Percentiles rank a stretch among this genome's conserved stretches.
Evolutionary conservation across 2,329 filamentous ascomycete species (phyloP).

Genomic region (Colletotrichum viniferum): DNA sequence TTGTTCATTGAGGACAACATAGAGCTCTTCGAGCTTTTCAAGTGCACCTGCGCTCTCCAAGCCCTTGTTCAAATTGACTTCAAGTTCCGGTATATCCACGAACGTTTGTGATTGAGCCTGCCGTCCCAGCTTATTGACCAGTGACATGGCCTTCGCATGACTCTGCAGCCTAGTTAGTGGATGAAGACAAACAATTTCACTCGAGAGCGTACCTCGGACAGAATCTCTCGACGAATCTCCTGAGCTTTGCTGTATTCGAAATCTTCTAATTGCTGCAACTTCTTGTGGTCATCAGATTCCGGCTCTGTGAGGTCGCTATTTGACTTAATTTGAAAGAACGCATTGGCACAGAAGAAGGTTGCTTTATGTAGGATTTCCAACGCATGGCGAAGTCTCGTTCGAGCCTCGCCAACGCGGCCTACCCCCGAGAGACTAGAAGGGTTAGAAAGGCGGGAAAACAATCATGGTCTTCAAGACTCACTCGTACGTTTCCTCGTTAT

Average conservation of each 20-base stretch:
- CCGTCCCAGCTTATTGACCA: slow-evolving; percentile 67
- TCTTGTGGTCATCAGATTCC: slow-evolving; percentile 69
- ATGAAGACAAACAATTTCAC: neutral
- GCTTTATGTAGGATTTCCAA: slow-evolving; percentile 83
- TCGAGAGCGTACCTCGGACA: slow-evolving; percentile 55
- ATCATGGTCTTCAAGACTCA: slow-evolving; percentile 26
- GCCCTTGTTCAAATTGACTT: slow-evolving; percentile 60
- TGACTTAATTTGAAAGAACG: slow-evolving; percentile 81
- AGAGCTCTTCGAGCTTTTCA: slow-evolving; percentile 69
- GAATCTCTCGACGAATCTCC: slow-evolving; percentile 74
- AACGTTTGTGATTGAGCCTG: slow-evolving; percentile 60
- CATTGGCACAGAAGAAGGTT: slow-evolving; percentile 84
- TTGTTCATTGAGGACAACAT: slow-evolving; percentile 72
- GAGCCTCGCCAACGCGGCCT: slow-evolving; percentile 58
- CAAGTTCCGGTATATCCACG: slow-evolving; percentile 62
- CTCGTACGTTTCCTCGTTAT: slow-evolving; percentile 38
- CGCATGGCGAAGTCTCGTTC: slow-evolving; percentile 71
- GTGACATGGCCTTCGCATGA: slow-evolving; percentile 59
- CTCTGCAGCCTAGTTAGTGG: slow-evolving; percentile 25
- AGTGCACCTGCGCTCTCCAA: slow-evolving; percentile 74
- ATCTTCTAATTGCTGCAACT: slow-evolving; percentile 72
- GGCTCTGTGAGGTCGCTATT: slow-evolving; percentile 67
- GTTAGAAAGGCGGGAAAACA: slow-evolving; percentile 39
- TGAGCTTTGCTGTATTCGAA: slow-evolving; percentile 82
- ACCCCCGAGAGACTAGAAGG: slow-evolving; percentile 41